Evolutionary conservation across 768 basidiomycete genomes (phyloP).

Genomic region (Ephemerocybe angulata): DNA sequence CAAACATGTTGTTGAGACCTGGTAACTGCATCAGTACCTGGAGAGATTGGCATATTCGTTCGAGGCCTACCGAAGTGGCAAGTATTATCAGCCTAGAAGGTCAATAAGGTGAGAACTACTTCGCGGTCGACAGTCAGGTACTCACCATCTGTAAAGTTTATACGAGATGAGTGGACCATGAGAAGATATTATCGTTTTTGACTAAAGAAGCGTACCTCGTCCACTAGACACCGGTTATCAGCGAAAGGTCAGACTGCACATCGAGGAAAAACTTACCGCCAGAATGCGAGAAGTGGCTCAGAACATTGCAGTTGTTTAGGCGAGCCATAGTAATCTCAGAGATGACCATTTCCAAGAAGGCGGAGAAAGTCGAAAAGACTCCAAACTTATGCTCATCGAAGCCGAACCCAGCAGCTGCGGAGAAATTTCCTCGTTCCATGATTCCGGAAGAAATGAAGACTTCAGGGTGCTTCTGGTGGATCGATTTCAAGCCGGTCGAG

Average conservation of each 20-base stretch:
- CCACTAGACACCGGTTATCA: slow-evolving; percentile 38
- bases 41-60: background rate
- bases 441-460: slow-evolving; percentile 83
- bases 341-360: slow-evolving; percentile 88
- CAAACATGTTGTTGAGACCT: slow-evolving; percentile 85
- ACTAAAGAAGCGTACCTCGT: slow-evolving; percentile 43
- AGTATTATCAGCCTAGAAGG: slow-evolving; percentile 43
- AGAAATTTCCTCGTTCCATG: slow-evolving; percentile 84
- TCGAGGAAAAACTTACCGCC: slow-evolving; percentile 48
- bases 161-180: background rate
- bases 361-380: slow-evolving; percentile 87
- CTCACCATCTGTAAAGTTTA: slow-evolving; percentile 25
- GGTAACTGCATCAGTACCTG: slow-evolving; percentile 43
- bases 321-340: slow-evolving; percentile 93
- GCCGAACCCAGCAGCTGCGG: slow-evolving; percentile 84
- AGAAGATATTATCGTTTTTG: background rate
- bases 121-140: background rate
- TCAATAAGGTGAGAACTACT: background rate
- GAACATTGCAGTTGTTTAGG: slow-evolving; percentile 82
- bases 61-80: slow-evolving; percentile 38
- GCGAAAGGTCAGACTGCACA: background rate
- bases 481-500: slow-evolving; percentile 83
- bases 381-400: slow-evolving; percentile 80
- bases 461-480: slow-evolving; percentile 88
- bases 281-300: slow-evolving; percentile 87